A percentile compares a stretch with the other conserved stretches of the same genome.
phyloP scores from a whole-genome alignment of 1,284 basidiomycete genomes.

The Trametes pubescens region DNA sequence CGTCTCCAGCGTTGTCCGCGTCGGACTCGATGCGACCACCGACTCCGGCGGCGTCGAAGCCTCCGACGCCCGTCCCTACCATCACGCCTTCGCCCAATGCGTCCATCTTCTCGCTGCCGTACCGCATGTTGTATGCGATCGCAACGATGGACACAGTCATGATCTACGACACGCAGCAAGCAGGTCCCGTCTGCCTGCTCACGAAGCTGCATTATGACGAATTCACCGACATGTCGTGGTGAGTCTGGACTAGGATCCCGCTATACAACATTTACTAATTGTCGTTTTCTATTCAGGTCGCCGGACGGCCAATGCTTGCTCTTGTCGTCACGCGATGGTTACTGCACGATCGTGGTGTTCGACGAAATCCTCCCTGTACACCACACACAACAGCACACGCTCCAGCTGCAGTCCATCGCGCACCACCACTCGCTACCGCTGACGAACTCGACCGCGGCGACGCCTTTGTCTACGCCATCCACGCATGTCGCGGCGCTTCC shows the following conservation, averaged over 20 bases:
- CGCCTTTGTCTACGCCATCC: slow-evolving; percentile 51
- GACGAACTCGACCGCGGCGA: slow-evolving; percentile 47
- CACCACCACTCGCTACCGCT: slow-evolving; percentile 79
- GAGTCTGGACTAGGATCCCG: slow-evolving; percentile 43
- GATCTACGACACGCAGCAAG: slow-evolving; percentile 97
- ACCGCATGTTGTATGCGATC: slow-evolving; percentile 95
- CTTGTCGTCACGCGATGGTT: slow-evolving; percentile 94
- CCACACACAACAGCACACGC: slow-evolving; percentile 87
- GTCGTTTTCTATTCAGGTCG: slow-evolving; percentile 69
- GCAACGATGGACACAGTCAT: slow-evolving; percentile 96
- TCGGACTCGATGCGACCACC: slow-evolving; percentile 60
- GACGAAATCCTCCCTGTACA: slow-evolving; percentile 90
- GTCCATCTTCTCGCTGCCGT: slow-evolving; percentile 89
- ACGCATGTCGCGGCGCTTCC: slow-evolving; percentile 46
- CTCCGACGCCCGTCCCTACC: slow-evolving; percentile 53
- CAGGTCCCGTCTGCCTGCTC: slow-evolving; percentile 91
- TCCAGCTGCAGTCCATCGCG: slow-evolving; percentile 88
- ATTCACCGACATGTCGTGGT: slow-evolving; percentile 98
- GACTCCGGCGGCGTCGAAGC: slow-evolving; percentile 65
- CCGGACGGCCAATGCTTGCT: slow-evolving; percentile 95
- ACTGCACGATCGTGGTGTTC: slow-evolving; percentile 93
- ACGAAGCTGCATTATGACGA: slow-evolving; percentile 97
- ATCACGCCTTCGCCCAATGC: slow-evolving; percentile 47
- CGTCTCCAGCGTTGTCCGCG: slow-evolving; percentile 68
- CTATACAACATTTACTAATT: slow-evolving; percentile 1